Evolutionary conservation across 805 yeast genomes (phyloP), one percentile per base, ranked within the genome.

Genomic region (Wickerhamiella occidentalis): DNA sequence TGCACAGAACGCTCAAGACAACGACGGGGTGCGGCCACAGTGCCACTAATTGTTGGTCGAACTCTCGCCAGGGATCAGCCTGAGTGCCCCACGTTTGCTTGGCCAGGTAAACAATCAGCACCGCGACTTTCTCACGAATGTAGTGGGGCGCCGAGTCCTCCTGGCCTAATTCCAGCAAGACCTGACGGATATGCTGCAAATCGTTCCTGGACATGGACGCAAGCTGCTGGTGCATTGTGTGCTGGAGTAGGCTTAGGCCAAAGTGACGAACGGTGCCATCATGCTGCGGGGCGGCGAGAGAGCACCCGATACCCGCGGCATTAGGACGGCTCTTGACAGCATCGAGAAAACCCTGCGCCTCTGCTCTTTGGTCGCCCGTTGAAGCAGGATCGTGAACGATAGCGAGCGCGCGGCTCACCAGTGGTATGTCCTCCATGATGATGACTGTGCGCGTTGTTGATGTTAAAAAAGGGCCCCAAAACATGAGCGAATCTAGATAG

Each of bases 261-360:
- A 79, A 92, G 64, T 94, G 96, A 53, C 95, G 78, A 21, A 88
- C 87, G 23, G 85, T 78, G 55, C 72, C 76, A 61, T 81, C 76
- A 67, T 76, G 69, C 63, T 78, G 76, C 1, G 77, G 77, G 22
- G 77, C 61, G 1, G 95, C 86, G 51, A 92, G 72, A 62, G 83
- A 86, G 65, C 81, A 90, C 2, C 96, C 96, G 88, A 95, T 86
- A 53, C 70, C 77, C 0, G 98, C 96, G 18, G 94, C 80, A 61
- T 88, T 94, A 8, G 80, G 83, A 53, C 82, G 79, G 40, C 71
- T 67, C 61, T 85, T 88, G 22, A 90, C 76, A 9, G 77, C 69
- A 57, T 87, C 96, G 28, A 92, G 69, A 56, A 85, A 85, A 62
- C 55, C 58, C 54, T 78, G 82, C 6, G 82, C 82, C 50, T 74